A percentile compares a stretch with the other conserved stretches of the same genome.
phyloP scores from a whole-genome alignment of 2,329 filamentous ascomycete species.

The Monosporascus sp. region DNA sequence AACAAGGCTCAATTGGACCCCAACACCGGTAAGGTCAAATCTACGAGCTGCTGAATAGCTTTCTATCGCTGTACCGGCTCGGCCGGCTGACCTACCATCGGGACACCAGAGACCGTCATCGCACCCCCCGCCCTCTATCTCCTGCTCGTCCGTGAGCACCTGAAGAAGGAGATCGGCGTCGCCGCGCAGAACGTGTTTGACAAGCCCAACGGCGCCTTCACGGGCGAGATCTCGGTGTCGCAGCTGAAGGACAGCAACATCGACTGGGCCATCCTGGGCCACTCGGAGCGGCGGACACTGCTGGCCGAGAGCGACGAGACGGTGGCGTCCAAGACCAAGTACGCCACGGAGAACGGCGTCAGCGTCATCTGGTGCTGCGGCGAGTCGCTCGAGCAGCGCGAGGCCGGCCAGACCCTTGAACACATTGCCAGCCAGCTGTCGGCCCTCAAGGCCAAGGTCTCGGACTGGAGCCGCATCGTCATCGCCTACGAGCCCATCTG shows the following conservation, averaged over 20 bases:
- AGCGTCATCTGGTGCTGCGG: conserved; percentile 96
- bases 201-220: conserved; percentile 95
- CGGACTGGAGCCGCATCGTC: conserved; percentile 91
- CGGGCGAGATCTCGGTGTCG: conserved; percentile 87
- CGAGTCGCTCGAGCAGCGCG: conserved; percentile 89
- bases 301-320: conserved; percentile 81
- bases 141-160: conserved; percentile 72
- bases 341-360: conserved; percentile 78
- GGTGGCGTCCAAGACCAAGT: conserved; percentile 91
- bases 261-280: conserved; percentile 86
- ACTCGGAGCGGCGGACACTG: conserved; percentile 91
- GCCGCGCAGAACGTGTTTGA: conserved; percentile 96
- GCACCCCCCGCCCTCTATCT: conserved; percentile 89
- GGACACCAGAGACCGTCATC: conserved; percentile 76
- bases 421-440: conserved; percentile 81
- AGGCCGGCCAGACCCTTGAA: conserved; percentile 77
- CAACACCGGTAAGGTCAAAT: conserved; percentile 57
- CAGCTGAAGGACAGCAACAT: conserved; percentile 88
- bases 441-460: conserved; percentile 69
- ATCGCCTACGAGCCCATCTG: conserved; percentile 99
- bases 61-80: too few relatives aligned
- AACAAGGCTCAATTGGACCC: conserved; percentile 79
- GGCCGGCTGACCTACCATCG: not conserved
- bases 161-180: conserved; percentile 72
- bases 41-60: not conserved